Percentiles rank a stretch among this genome's conserved stretches.
Evolutionary conservation across 2,329 filamentous ascomycete species (phyloP).

Genomic region (Annulohypoxylon truncatum): DNA sequence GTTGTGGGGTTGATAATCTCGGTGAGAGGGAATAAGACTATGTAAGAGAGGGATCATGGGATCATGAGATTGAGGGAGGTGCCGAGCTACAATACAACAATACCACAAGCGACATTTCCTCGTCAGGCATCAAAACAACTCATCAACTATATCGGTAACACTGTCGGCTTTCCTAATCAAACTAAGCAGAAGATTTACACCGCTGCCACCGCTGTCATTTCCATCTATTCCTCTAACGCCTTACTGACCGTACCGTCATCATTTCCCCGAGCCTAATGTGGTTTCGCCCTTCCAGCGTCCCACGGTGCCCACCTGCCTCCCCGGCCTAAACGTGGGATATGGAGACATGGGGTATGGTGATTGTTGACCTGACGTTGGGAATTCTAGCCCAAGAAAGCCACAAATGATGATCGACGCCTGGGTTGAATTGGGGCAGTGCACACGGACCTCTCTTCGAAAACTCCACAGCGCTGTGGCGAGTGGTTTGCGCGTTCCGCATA

Average conservation of each 20-base stretch:
- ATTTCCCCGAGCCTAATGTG: slow-evolving; percentile 17
- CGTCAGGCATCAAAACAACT: slow-evolving; percentile 27
- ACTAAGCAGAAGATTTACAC: slow-evolving; percentile 17
- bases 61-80: slow-evolving; percentile 6
- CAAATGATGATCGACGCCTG: slow-evolving; percentile 35
- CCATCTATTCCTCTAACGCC: slow-evolving; percentile 15
- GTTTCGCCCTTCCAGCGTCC: slow-evolving; percentile 5
- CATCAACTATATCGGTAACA: slow-evolving; percentile 12
- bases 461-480: slow-evolving; percentile 37
- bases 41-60: background rate
- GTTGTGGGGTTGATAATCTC: slow-evolving; percentile 35
- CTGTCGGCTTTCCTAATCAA: slow-evolving; percentile 19
- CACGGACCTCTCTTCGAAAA: background rate
- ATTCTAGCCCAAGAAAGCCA: slow-evolving; percentile 33
- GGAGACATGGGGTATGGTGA: background rate
- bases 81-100: background rate
- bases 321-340: background rate
- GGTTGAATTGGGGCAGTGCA: slow-evolving; percentile 39
- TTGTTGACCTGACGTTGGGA: slow-evolving; percentile 26
- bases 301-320: background rate
- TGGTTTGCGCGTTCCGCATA: slow-evolving; percentile 38
- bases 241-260: slow-evolving; percentile 19
- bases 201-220: background rate
- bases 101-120: slow-evolving; percentile 28
- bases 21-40: slow-evolving; percentile 21